Evolutionary conservation across 345 rosid genomes (phyloP).

Genomic region (Salix caprea): DNA sequence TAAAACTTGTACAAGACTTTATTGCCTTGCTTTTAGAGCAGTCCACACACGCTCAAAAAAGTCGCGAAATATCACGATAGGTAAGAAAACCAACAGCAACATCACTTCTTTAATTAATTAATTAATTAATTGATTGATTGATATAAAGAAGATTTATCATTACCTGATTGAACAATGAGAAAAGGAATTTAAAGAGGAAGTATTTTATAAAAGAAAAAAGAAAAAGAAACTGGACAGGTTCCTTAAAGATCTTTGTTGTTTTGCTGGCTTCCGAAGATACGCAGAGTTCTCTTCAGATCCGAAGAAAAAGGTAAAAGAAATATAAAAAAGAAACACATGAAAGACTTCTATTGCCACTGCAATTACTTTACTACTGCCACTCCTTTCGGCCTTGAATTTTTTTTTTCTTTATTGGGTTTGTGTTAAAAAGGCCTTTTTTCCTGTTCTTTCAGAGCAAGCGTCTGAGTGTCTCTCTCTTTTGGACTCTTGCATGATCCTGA

Average conservation of each 20-base stretch:
- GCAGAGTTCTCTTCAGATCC: slow-evolving; percentile 51
- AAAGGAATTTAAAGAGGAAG: slow-evolving; percentile 24
- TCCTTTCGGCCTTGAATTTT: background rate
- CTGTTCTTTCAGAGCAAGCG: slow-evolving; percentile 18
- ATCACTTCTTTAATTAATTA: background rate
- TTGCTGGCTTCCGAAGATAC: slow-evolving; percentile 54
- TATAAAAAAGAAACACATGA: background rate
- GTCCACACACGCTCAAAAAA: background rate
- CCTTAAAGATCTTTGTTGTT: slow-evolving; percentile 55
- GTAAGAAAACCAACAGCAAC: background rate
- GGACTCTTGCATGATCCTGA: slow-evolving; percentile 50
- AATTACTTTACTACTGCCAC: slow-evolving; percentile 4
- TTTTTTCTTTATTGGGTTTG: background rate
- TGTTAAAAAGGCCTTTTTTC: slow-evolving; percentile 3
- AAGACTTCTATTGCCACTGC: background rate
- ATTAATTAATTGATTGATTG: background rate
- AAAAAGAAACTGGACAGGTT: slow-evolving; percentile 28
- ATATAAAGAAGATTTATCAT: background rate
- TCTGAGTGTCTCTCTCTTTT: slow-evolving; percentile 25
- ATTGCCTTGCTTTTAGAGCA: slow-evolving; percentile 16
- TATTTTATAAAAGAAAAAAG: slow-evolving; percentile 22
- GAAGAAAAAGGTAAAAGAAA: slow-evolving; percentile 45
- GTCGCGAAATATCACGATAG: background rate
- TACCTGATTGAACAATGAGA: slow-evolving; percentile 2
- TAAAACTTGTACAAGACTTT: background rate